Percentiles rank a stretch among this genome's conserved stretches.
Conservation (phyloP, 2,329 filamentous ascomycete species). For the Neurospora crassa region DNA sequence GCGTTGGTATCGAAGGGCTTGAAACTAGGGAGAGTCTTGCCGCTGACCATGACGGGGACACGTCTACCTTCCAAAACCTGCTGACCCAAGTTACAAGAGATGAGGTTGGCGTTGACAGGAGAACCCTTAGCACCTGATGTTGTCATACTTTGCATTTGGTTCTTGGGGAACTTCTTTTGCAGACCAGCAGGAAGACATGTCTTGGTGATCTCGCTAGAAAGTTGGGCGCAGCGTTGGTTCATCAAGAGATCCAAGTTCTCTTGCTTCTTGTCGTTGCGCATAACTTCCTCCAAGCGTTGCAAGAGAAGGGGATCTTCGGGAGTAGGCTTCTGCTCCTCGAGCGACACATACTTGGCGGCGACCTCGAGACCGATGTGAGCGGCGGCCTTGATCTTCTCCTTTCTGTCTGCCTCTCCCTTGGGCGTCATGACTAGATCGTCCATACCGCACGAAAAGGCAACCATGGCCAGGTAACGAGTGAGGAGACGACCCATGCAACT, state of each 20-base stretch:
- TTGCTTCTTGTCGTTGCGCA: conserved; percentile 86
- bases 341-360: conserved; percentile 78
- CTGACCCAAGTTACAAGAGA: conserved; percentile 94
- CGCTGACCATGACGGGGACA: conserved; percentile 95
- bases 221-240: conserved; percentile 56
- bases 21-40: conserved; percentile 92
- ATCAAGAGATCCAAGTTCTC: conserved; percentile 81
- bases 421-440: conserved; percentile 84
- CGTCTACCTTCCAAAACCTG: conserved; percentile 91
- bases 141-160: conserved; percentile 99
- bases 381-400: conserved; percentile 58
- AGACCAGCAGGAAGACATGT: conserved; percentile 74
- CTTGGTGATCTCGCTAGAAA: conserved; percentile 71
- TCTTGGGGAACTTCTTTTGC: conserved; percentile 86
- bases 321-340: conserved; percentile 55
- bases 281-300: conserved; percentile 74
- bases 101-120: conserved; percentile 89
- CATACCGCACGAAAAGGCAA: conserved; percentile 94
- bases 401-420: conserved; percentile 64
- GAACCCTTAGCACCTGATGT: conserved; percentile 91
- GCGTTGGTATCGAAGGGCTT: conserved; percentile 83
- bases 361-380: conserved; percentile 65
- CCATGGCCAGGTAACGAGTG: conserved; percentile 84
- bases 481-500: conserved; percentile 83
- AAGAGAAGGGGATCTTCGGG: conserved; percentile 62